Evolutionary conservation across 2,329 filamentous ascomycete genomes (phyloP), one percentile per base, ranked within the genome.

Genomic region (Aspergillus neoniger): DNA sequence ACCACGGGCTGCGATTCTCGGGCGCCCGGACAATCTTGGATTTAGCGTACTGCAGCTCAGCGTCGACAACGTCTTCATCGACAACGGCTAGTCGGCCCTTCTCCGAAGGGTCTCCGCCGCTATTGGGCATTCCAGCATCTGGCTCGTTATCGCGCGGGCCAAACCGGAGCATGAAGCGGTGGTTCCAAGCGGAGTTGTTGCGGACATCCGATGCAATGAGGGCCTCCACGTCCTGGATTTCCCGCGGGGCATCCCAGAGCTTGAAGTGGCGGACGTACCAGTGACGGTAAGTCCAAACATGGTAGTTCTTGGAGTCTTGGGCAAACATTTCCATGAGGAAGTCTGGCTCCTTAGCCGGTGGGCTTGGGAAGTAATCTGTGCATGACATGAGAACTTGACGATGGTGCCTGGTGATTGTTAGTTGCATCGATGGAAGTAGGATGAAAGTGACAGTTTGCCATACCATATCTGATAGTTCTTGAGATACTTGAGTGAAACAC

Each of bases 391-490:
- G 77, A 67, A 77, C 74, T 82, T 87, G 74, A 67, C 84, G 74
- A 79, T 88, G 80, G 86, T 91, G 77, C 85, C 76, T 67, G 10
- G 5, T 25, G 9, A 60, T 48, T 57, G 55, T 57, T n/a, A 50
- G 51, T 36, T 41, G 49, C 28, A 9, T n/a, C 32, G 5, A 8
- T 10, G 12, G 5, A 3, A 17, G 3, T 17, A 4, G 25, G 14
- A 7, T 25, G 5, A 5, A 30, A 23, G 39, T 9, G 17, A 28
- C 8, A 25, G 8, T 3, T 23, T 12, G 48, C 59, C 59, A 21
- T 72, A 82, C 91, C 95, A 99, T 76, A 99, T 99, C 79, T 99
- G 95, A 80, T 99, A 99, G 80, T 98, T 99, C 78, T 99, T 99
- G 71, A 96, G 87, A 74, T 96, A 89, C 59, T 86, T 83, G 55